phyloP scores from a whole-genome alignment of 2,329 filamentous ascomycete genomes.

The Saccharata proteae region DNA sequence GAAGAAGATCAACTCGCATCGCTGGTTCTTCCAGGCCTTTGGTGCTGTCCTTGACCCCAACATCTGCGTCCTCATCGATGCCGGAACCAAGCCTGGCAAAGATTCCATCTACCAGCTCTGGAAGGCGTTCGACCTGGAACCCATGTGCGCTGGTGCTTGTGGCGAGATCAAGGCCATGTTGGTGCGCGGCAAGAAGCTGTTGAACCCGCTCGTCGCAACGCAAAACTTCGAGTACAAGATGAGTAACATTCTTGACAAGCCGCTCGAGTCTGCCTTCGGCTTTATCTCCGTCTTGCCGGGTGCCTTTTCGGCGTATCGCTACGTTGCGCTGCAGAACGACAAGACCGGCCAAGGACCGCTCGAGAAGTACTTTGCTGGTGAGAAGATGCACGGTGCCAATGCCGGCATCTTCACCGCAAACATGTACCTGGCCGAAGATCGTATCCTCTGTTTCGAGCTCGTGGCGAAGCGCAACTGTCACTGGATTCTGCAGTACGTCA shows the following conservation, averaged over 20 bases:
- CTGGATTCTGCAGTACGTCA: constrained; percentile 97
- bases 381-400: constrained; percentile 86
- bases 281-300: constrained; percentile 95
- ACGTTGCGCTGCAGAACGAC: constrained; percentile 89
- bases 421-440: constrained; percentile 98
- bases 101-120: constrained; percentile 96
- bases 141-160: constrained; percentile 94
- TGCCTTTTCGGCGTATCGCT: constrained; percentile 97
- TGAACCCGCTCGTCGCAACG: constrained; percentile 88
- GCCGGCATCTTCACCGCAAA: constrained; percentile 97
- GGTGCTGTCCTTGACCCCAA: constrained; percentile 86
- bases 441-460: constrained; percentile 96
- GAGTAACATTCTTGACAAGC: constrained; percentile 98
- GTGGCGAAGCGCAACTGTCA: constrained; percentile 95
- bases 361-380: constrained; percentile 93
- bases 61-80: constrained; percentile 91
- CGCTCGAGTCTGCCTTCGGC: constrained; percentile 89
- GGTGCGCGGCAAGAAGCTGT: constrained; percentile 70
- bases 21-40: constrained; percentile 99
- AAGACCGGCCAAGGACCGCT: constrained; percentile 86
- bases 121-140: constrained; percentile 96
- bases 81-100: constrained; percentile 84
- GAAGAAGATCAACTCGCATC: constrained; percentile 99
- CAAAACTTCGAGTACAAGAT: constrained; percentile 99
- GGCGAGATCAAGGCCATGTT: constrained; percentile 99